Evolutionary conservation across 1,139 yeast genomes (phyloP), one percentile per base, ranked within the genome.

Genomic region (Hyphopichia khmerensis): DNA sequence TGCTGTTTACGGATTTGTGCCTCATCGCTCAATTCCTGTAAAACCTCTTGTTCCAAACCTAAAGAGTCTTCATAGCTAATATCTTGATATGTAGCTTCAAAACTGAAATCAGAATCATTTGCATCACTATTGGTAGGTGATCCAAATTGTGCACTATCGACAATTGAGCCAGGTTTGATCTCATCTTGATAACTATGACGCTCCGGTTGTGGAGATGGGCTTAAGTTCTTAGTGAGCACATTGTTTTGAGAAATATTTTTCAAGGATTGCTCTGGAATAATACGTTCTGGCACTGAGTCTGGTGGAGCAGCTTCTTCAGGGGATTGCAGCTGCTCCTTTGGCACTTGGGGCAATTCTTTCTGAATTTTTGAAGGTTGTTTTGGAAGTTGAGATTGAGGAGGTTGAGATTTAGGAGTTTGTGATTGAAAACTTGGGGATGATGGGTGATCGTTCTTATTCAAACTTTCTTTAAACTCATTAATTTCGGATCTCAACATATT

Each of bases 401-500:
- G n/a, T 26, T 26, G 29, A 26, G 29, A 11, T 11, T 26, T 6
- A 3, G 38, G 32, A 7, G 38, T 5, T 14, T 32, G 4, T 29
- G 21, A n/a, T 34, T 40, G 15, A 37, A 4, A 18, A 4, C 15
- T n/a, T 13, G n/a, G 21, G 17, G 26, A 19, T 19, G 27, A 4
- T 19, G 36, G 38, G 3, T 36, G 26, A 16, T 68, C 74, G 14
- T 52, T 50, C 39, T 57, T 62, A 36, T 62, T 62, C 48, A 72
- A 60, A 44, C 74, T 70, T 43, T 73, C 78, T 43, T 72, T 73
- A 47, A 73, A 74, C 43, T 73, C 77, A 48, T 72, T 72, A 44
- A 74, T 71, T 51, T 74, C 79, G 21, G 64, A 59, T 42, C 78
- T 55, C 42, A 74, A 62, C 42, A 72, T 51, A 46, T 72, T 75